Evolutionary conservation across 2,329 filamentous ascomycete species (phyloP).

Genomic region (Pleurostoma richardsiae): DNA sequence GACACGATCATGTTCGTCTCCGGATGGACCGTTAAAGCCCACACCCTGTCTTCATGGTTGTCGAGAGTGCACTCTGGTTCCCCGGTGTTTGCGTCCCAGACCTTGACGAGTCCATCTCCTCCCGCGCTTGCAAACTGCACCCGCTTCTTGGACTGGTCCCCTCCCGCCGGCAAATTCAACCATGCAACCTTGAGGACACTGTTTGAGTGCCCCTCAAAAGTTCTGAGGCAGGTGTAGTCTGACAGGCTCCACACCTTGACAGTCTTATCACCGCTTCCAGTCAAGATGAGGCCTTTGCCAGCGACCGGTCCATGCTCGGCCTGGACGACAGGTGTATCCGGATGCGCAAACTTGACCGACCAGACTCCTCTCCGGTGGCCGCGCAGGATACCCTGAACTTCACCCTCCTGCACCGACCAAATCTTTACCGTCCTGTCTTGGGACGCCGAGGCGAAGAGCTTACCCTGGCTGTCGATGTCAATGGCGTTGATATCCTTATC

Average conservation of each 20-base stretch:
- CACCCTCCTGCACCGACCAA: slow-evolving; percentile 85
- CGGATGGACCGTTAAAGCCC: slow-evolving; percentile 76
- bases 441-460: slow-evolving; percentile 91
- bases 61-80: slow-evolving; percentile 87
- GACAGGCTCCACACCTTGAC: slow-evolving; percentile 91
- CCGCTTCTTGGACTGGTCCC: slow-evolving; percentile 51
- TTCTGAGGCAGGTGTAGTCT: slow-evolving; percentile 88
- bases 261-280: slow-evolving; percentile 92
- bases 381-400: slow-evolving; percentile 83
- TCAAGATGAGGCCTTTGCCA: slow-evolving; percentile 77
- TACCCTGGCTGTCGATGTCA: slow-evolving; percentile 67
- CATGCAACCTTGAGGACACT: slow-evolving; percentile 91
- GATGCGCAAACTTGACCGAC: slow-evolving; percentile 86
- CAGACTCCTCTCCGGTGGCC: slow-evolving; percentile 95
- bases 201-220: slow-evolving; percentile 94
- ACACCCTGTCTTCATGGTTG: slow-evolving; percentile 94
- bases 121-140: slow-evolving; percentile 80
- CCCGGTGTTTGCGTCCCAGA: slow-evolving; percentile 85
- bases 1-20: slow-evolving; percentile 72
- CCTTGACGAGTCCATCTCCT: slow-evolving; percentile 90
- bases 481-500: slow-evolving; percentile 99
- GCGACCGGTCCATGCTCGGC: slow-evolving; percentile 68
- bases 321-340: slow-evolving; percentile 67
- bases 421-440: slow-evolving; percentile 97
- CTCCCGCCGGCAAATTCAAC: slow-evolving; percentile 54